Evolutionary conservation across 202 grass and related monocot genomes (phyloP), one percentile per base, ranked within the genome.

Genomic region (Bolboschoenoplectus hybrid): DNA sequence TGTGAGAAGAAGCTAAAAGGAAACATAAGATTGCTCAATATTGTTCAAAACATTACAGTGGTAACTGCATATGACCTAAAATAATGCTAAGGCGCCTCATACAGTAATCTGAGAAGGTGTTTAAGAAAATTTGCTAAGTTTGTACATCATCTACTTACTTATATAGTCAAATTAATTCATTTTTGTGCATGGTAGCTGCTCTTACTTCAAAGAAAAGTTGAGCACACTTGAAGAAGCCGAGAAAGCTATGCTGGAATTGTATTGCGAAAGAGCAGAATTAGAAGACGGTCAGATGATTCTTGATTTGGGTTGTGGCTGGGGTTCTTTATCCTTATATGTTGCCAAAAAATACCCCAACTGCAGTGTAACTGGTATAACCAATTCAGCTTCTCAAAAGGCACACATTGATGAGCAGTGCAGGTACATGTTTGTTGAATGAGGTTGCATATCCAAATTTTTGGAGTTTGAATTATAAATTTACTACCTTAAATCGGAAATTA

Each of bases 221-320:
- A 94, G 90, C 87, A 90, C 85, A 62, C 86, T 95, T 58, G 91
- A 98, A 79, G 93, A 98, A 67, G 93, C 96, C 1, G 96, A 98
- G 69, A 82, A 90, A 62, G 90, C 93, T 85, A 98, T 98, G 91
- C 4, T 98, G 88, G 93, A 92, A 36, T 74, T 98, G 64, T 98
- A 94, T 5, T 95, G 96, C 45, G 90, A 95, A 88, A 95, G 93
- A 75, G 87, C 90, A 64, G 86, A 95, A 16, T 9, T 98, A 45
- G 89, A 91, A 81, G 96, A 98, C 92, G 91, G 91, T 1, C 93
- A 95, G 69, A 92, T 52, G 16, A n/a, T 98, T 43, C 93, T 98
- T 9, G 96, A 98, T 61, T 85, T 98, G 40, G 96, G 96, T 49
- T 98, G 96, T 74, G 96, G 96, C 19, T 98, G 96, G 93, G 96